A percentile compares a stretch with the other conserved stretches of the same genome.
Evolutionary conservation across 2,329 filamentous ascomycete genomes (phyloP).

Genomic region (Cucurbitaria berberidis): DNA sequence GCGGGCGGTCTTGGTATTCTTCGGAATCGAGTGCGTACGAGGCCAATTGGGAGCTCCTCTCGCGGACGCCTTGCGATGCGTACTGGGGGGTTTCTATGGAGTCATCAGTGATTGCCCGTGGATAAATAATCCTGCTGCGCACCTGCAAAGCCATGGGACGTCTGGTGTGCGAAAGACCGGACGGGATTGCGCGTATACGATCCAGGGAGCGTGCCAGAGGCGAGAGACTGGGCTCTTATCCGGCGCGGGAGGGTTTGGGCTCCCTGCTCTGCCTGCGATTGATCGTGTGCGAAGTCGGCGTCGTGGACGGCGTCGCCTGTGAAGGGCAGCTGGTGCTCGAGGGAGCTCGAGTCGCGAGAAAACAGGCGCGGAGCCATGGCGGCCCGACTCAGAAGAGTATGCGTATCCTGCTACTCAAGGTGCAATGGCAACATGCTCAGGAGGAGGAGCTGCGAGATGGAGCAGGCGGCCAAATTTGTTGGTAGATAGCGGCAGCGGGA

Average conservation of each 20-base stretch:
- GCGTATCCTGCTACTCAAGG: neutral
- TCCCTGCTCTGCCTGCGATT: slow-evolving; percentile 27
- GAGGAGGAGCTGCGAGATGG: no score
- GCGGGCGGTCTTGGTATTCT: slow-evolving; percentile 36
- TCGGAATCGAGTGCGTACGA: slow-evolving; percentile 70
- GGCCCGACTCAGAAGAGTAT: neutral
- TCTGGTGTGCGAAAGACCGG: slow-evolving; percentile 73
- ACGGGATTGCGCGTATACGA: slow-evolving; percentile 63
- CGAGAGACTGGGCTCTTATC: slow-evolving; percentile 33
- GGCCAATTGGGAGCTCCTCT: slow-evolving; percentile 86
- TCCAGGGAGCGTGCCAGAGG: slow-evolving; percentile 30
- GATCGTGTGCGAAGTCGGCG: slow-evolving; percentile 33
- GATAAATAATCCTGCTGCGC: slow-evolving; percentile 22
- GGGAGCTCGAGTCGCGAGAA: slow-evolving; percentile 22
- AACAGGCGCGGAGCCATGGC: slow-evolving; percentile 33
- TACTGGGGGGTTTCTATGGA: slow-evolving; percentile 73
- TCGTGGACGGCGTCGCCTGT: slow-evolving; percentile 38
- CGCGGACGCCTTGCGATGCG: slow-evolving; percentile 76
- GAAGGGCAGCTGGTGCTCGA: slow-evolving; percentile 41
- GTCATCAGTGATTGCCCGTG: slow-evolving; percentile 31
- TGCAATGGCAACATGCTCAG: slow-evolving; percentile 7
- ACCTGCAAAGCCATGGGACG: slow-evolving; percentile 66
- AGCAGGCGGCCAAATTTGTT: no score
- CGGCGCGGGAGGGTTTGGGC: slow-evolving; percentile 34
- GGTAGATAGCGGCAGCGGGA: slow-evolving; percentile 5